A percentile compares a stretch with the other conserved stretches of the same genome.
These are phyloP conservation scores for Omphalea diandra DNA, from an alignment of 441 rosid genomes.

Conservation along the genomic window DNA sequence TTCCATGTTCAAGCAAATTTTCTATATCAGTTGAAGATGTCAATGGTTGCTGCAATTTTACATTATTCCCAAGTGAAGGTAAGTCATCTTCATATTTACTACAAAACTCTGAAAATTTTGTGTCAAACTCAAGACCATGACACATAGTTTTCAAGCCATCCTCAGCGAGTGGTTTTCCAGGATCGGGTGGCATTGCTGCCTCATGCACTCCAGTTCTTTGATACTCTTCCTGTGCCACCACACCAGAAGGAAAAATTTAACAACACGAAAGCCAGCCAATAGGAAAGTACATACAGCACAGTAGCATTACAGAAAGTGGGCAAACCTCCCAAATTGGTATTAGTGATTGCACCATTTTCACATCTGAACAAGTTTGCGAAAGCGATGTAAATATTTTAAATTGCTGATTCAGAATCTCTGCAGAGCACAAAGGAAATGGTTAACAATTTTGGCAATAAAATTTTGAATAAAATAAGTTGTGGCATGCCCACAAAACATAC, in stretches of 20 bases:
- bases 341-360: slow-evolving; percentile 95
- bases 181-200: slow-evolving; percentile 54
- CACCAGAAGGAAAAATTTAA: slow-evolving; percentile 25
- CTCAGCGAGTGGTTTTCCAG: slow-evolving; percentile 69
- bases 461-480: slow-evolving; percentile 5
- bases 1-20: slow-evolving; percentile 34
- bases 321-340: slow-evolving; percentile 98
- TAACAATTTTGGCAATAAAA: slow-evolving; percentile 25
- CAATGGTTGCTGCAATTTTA: slow-evolving; percentile 30
- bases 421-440: slow-evolving; percentile 24
- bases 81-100: slow-evolving; percentile 33
- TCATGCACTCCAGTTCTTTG: slow-evolving; percentile 72
- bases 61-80: slow-evolving; percentile 30
- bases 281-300: slow-evolving; percentile 9
- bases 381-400: slow-evolving; percentile 60
- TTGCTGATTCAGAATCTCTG: slow-evolving; percentile 86
- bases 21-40: slow-evolving; percentile 30
- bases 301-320: slow-evolving; percentile 17
- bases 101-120: slow-evolving; percentile 41
- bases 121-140: slow-evolving; percentile 52
- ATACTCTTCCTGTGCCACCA: slow-evolving; percentile 68
- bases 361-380: slow-evolving; percentile 71
- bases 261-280: slow-evolving; percentile 20
- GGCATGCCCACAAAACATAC: slow-evolving; percentile 41
- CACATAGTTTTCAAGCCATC: slow-evolving; percentile 72